Evolutionary conservation across 176 grass and related monocot species (phyloP).

Genomic region (Elymus sibiricus): DNA sequence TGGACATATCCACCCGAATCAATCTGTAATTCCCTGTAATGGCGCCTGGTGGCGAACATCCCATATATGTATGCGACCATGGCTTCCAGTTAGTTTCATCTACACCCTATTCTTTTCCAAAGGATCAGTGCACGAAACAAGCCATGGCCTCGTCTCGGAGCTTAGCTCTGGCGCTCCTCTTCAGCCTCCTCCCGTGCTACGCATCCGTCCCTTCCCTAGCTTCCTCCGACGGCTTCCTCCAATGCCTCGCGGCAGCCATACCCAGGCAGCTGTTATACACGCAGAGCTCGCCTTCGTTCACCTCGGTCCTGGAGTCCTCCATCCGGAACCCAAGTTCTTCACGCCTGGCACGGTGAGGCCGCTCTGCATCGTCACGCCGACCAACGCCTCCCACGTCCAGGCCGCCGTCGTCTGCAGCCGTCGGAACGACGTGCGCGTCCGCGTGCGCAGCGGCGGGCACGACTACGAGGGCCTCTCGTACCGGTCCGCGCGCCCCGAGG

Average conservation of each 20-base stretch:
- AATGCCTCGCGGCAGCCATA: slow-evolving; percentile 36
- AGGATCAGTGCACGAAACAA: not conserved
- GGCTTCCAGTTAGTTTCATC: no score
- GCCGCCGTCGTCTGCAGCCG: slow-evolving; percentile 42
- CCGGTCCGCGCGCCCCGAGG: slow-evolving; percentile 24
- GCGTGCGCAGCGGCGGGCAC: slow-evolving; percentile 68
- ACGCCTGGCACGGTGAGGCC: slow-evolving; percentile 33
- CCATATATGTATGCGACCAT: not conserved
- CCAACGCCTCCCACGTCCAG: slow-evolving; percentile 50
- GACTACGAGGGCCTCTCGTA: slow-evolving; percentile 80
- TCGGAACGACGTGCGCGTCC: slow-evolving; percentile 26
- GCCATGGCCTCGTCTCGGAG: not conserved
- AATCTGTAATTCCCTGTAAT: not conserved
- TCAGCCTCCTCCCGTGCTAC: not conserved
- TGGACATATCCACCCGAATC: not conserved
- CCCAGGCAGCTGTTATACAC: slow-evolving; percentile 33
- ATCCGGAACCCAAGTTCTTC: slow-evolving; percentile 58
- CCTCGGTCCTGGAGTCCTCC: slow-evolving; percentile 38
- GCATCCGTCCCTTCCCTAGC: slow-evolving; percentile 9
- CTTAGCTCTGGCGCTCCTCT: not conserved
- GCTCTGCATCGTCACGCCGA: slow-evolving; percentile 49
- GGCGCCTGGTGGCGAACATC: no score
- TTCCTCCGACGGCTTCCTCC: slow-evolving; percentile 29
- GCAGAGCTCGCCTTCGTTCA: slow-evolving; percentile 37
- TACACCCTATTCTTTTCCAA: not conserved